A percentile compares a stretch with the other conserved stretches of the same genome.
phyloP scores from a whole-genome alignment of 441 rosid species.

The Flueggea neowawraea region DNA sequence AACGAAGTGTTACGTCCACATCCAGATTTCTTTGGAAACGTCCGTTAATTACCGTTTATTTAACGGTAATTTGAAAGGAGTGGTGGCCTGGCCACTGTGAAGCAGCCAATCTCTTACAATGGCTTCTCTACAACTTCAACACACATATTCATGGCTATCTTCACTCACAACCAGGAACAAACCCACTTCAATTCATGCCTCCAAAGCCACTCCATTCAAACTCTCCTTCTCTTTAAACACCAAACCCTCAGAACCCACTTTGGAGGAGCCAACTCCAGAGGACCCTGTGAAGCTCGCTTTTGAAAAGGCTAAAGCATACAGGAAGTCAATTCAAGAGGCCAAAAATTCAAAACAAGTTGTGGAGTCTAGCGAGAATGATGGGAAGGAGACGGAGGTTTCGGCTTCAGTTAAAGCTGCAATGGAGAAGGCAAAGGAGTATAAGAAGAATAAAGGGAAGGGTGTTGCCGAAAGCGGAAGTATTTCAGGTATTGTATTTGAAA shows the following conservation, averaged over 20 bases:
- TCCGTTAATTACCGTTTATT: too few species aligned
- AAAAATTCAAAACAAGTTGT: slow-evolving; percentile 16
- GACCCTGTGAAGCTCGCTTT: slow-evolving; percentile 69
- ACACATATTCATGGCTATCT: slow-evolving; percentile 30
- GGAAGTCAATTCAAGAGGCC: slow-evolving; percentile 21
- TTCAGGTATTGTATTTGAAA: slow-evolving; percentile 22
- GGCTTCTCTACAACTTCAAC: slow-evolving; percentile 31
- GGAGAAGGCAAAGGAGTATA: slow-evolving; percentile 43
- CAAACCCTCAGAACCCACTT: slow-evolving; percentile 25
- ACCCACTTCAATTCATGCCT: slow-evolving; percentile 28
- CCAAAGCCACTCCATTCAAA: slow-evolving; percentile 30
- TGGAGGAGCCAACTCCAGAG: slow-evolving; percentile 22
- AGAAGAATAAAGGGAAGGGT: slow-evolving; percentile 27
- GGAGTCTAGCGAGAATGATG: slow-evolving; percentile 11
- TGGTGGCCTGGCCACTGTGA: too few species aligned
- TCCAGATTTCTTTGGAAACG: too few species aligned
- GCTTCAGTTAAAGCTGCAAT: slow-evolving; percentile 33
- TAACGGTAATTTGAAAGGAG: too few species aligned
- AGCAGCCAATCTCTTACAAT: too few species aligned
- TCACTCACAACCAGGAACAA: slow-evolving; percentile 20
- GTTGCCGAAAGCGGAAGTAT: slow-evolving; percentile 20
- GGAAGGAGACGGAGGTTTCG: slow-evolving; percentile 15
- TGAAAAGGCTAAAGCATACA: slow-evolving; percentile 61
- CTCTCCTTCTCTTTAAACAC: slow-evolving; percentile 31
- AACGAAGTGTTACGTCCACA: too few species aligned